Conservation (phyloP, 2,329 filamentous ascomycete species). For the Stenocarpella maydis region DNA sequence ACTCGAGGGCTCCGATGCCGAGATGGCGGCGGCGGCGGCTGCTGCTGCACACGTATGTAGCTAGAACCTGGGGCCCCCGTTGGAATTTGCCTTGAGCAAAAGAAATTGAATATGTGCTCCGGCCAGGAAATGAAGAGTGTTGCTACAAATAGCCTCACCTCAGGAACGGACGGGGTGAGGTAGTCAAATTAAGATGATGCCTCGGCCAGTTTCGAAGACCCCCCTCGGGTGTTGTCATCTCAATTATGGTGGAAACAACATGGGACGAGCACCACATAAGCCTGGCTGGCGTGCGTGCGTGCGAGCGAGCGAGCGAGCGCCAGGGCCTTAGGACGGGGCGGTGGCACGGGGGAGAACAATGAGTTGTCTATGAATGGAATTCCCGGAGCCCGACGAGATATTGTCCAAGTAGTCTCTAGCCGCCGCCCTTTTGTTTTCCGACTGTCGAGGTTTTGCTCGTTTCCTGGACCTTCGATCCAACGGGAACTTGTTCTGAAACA, state of each 20-base stretch:
- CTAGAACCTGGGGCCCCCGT: too few relatives aligned
- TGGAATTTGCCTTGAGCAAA: too few relatives aligned
- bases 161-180: not conserved
- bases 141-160: conserved; percentile 29
- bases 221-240: conserved; percentile 19
- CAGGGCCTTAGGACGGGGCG: not conserved
- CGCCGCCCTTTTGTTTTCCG: not conserved
- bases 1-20: conserved; percentile 3
- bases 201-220: conserved; percentile 19
- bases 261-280: conserved; percentile 13
- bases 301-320: not conserved
- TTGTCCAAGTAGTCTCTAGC: not conserved
- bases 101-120: not conserved
- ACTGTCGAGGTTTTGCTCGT: too few relatives aligned
- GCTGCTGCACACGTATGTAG: not conserved
- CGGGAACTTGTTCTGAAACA: conserved; percentile 22
- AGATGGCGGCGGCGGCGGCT: conserved; percentile 14
- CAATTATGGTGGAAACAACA: conserved; percentile 27
- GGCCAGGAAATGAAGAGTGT: conserved; percentile 25
- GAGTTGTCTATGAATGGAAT: not conserved
- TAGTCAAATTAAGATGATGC: conserved; percentile 25
- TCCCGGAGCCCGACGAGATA: not conserved
- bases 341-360: not conserved
- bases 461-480: not conserved
- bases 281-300: too few relatives aligned